Base-by-base conservation (phyloP, 108 stramenopile genomes). In the Pseudonitzschia multistriata region DNA sequence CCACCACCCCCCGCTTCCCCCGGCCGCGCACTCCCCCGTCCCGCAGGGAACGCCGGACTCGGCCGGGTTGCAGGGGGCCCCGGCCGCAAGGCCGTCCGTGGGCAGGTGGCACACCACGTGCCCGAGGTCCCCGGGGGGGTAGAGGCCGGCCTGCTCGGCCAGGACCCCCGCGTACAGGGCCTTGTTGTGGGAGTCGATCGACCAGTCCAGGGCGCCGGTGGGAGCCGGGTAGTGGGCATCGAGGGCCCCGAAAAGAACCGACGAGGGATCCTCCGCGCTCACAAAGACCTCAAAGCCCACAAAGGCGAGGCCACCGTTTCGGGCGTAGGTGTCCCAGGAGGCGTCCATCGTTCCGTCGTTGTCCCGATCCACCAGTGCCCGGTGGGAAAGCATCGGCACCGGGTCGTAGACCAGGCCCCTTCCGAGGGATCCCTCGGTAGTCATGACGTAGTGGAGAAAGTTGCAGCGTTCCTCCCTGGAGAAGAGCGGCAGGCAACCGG, bases 391-490 rank as follows among this genome's bases (percentile, higher is more conserved):
- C 54, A 55, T 55, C 3, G 54, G 54, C 0, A 55, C 14, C 3
- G 54, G 54, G 27, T 55, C 54, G 29, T 55, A 55, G 29, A 25
- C 22, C 27, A 55, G 54, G 8, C 54, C 54, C 11, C 4, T 55
- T 30, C 54, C 54, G 29, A 55, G 10, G 5, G 27, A 25, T 14
- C 54, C 54, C 29, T 55, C 54, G 29, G 1, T 55, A n/a, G 54
- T 30, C 29, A 55, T 30, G 14, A 55, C 29, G 29, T 55, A 55
- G 14, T 55, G 54, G 27, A 13, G 27, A 7, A 28, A 55, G 13
- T n/a, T 14, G 29, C 54, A 55, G 29, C 54, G 54, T 55, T 55
- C 54, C n/a, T 55, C 54, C 27, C 27, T 30, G 27, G 54, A 25
- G 27, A 55, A 55, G 27, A 55, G 29, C 14, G 27, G 29, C 11